A percentile compares a stretch with the other conserved stretches of the same genome.
Evolutionary conservation across 75 land plant species (phyloP).

Genomic region (Pseudotsuga menziesii): DNA sequence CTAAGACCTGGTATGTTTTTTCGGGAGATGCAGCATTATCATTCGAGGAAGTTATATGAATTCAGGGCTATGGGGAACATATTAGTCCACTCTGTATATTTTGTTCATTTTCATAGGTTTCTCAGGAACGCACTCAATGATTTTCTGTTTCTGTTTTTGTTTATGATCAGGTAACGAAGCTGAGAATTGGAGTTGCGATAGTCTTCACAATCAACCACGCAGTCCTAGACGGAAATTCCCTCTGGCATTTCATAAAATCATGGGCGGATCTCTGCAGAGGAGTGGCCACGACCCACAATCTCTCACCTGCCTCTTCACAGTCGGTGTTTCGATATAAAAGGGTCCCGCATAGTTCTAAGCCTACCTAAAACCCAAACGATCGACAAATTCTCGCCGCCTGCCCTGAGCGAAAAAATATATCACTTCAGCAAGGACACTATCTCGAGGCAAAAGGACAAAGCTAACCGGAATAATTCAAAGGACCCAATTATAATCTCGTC

Average conservation of each 20-base stretch:
- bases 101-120: conserved; percentile 1
- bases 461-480: conserved; percentile 5
- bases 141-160: no score
- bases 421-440: conserved; percentile 33
- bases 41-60: conserved; percentile 67
- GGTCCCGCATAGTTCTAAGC: not conserved
- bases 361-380: not conserved
- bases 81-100: conserved; percentile 42
- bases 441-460: conserved; percentile 24
- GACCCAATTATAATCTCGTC: conserved; percentile 23
- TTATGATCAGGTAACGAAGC: conserved; percentile 17
- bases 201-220: conserved; percentile 53
- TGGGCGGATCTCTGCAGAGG: conserved; percentile 35
- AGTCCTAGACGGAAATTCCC: conserved; percentile 53
- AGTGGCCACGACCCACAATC: not conserved
- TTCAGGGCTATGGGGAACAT: conserved; percentile 51
- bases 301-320: conserved; percentile 12
- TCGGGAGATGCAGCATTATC: conserved; percentile 66
- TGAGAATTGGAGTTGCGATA: conserved; percentile 38
- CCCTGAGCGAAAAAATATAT: conserved; percentile 32
- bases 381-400: not conserved
- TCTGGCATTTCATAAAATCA: conserved; percentile 69
- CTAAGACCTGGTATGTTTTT: conserved; percentile 91
- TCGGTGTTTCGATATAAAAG: conserved; percentile 1
- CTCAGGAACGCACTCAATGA: no score